phyloP scores from a whole-genome alignment of 2,329 filamentous ascomycete species.

The Talaromyces sp. region DNA sequence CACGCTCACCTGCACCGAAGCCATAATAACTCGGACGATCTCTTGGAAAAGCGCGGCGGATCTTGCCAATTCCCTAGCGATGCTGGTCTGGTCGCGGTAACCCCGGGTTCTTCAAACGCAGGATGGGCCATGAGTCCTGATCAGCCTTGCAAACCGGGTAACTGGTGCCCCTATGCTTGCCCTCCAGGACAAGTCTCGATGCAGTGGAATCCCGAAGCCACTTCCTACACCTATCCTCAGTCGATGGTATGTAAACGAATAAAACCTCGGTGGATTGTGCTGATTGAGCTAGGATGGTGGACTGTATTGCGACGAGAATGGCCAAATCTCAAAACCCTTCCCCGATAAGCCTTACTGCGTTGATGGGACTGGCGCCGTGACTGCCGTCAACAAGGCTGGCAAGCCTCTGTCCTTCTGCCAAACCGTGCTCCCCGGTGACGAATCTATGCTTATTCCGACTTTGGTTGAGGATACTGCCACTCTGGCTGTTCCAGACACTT shows the following conservation, averaged over 20 bases:
- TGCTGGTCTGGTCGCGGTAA: slow-evolving; percentile 65
- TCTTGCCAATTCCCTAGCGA: slow-evolving; percentile 65
- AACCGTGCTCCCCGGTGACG: slow-evolving; percentile 16
- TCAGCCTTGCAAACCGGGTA: slow-evolving; percentile 63
- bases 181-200: slow-evolving; percentile 71
- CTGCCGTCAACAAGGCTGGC: slow-evolving; percentile 64
- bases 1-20: slow-evolving; percentile 30
- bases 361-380: slow-evolving; percentile 62
- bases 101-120: slow-evolving; percentile 61
- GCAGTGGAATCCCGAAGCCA: slow-evolving; percentile 72
- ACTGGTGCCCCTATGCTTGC: slow-evolving; percentile 74
- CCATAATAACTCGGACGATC: slow-evolving; percentile 24
- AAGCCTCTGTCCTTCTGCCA: slow-evolving; percentile 18
- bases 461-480: slow-evolving; percentile 55
- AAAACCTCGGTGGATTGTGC: background rate
- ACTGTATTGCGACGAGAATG: slow-evolving; percentile 65
- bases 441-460: slow-evolving; percentile 47
- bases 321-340: slow-evolving; percentile 68
- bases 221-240: slow-evolving; percentile 62
- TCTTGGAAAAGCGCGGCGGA: slow-evolving; percentile 50
- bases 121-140: slow-evolving; percentile 81
- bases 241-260: slow-evolving; percentile 59
- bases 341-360: slow-evolving; percentile 66
- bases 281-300: slow-evolving; percentile 61
- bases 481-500: slow-evolving; percentile 66